Conservation (phyloP, 306 rosid species). For the Dicorynia guianensis region DNA sequence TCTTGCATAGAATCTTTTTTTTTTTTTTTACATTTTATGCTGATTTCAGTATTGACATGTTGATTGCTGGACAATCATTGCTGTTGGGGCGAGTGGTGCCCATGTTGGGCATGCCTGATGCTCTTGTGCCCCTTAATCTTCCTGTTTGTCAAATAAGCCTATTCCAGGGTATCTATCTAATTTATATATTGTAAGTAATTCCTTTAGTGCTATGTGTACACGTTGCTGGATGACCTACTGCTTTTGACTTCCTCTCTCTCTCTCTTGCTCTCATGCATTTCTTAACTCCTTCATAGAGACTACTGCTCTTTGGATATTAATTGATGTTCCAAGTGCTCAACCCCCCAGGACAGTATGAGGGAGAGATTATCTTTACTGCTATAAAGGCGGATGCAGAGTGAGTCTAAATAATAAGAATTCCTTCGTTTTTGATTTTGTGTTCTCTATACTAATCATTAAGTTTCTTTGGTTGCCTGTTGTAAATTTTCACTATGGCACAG, state of each 20-base stretch:
- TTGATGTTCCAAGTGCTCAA: constrained; percentile 87
- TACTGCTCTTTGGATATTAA: constrained; percentile 80
- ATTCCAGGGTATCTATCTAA: constrained; percentile 71
- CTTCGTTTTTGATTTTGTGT: constrained; percentile 29
- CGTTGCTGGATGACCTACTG: constrained; percentile 39
- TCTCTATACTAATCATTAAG: constrained; percentile 12
- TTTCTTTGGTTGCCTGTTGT: constrained; percentile 21
- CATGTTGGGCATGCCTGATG: constrained; percentile 94
- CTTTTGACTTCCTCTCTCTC: constrained; percentile 36
- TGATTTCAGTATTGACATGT: constrained; percentile 61
- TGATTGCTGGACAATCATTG: constrained; percentile 77
- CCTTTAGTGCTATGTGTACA: constrained; percentile 34
- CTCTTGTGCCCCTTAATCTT: constrained; percentile 93
- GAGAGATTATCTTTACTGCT: constrained; percentile 85
- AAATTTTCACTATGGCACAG: constrained; percentile 49
- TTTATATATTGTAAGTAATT: neutral
- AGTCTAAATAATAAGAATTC: constrained; percentile 43
- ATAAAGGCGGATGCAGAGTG: constrained; percentile 75
- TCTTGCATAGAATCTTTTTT: constrained; percentile 31
- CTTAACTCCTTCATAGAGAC: constrained; percentile 75
- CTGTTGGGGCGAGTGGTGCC: constrained; percentile 85
- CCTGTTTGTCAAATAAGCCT: constrained; percentile 84
- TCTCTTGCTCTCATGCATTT: constrained; percentile 11
- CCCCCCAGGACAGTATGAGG: constrained; percentile 93
- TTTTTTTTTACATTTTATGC: constrained; percentile 36